A percentile compares a stretch with the other conserved stretches of the same genome.
Evolutionary conservation across 1,284 basidiomycete species (phyloP).

Genomic region (Pholiota adiposa): DNA sequence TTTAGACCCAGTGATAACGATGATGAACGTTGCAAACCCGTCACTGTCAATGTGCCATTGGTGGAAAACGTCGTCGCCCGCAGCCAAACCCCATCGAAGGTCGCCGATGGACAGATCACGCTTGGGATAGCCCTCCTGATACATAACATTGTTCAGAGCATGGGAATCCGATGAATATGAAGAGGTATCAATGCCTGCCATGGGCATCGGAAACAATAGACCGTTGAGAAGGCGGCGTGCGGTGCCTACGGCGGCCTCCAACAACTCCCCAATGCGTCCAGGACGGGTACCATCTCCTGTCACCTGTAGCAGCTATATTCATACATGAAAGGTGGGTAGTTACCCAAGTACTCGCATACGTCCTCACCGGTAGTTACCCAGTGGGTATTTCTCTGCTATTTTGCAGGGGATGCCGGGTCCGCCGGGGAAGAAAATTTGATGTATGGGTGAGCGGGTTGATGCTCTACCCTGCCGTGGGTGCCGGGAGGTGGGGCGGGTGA

Average conservation of each 20-base stretch:
- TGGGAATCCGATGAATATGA: not conserved
- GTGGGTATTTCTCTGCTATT: too few relatives aligned
- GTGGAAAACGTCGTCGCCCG: constrained; percentile 11
- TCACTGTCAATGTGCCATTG: constrained; percentile 20
- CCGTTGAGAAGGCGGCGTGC: constrained; percentile 3
- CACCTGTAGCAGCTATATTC: too few relatives aligned
- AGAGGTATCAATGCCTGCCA: not conserved
- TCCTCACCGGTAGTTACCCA: too few relatives aligned
- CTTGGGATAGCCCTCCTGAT: not conserved
- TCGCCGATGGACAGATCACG: not conserved
- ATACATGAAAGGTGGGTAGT: too few relatives aligned
- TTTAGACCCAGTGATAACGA: constrained; percentile 12
- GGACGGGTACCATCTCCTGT: too few relatives aligned
- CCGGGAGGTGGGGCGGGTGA: too few relatives aligned
- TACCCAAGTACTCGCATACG: too few relatives aligned
- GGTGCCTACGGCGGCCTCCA: not conserved
- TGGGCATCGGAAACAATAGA: not conserved
- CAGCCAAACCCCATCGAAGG: constrained; percentile 15
- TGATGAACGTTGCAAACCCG: constrained; percentile 17
- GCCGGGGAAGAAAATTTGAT: too few relatives aligned
- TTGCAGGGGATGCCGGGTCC: too few relatives aligned
- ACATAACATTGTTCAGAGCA: not conserved
- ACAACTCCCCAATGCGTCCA: not conserved
- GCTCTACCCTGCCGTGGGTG: too few relatives aligned
- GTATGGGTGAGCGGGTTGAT: too few relatives aligned